Base-by-base conservation (phyloP, 1,284 basidiomycete species). In the Paramarasmius palmivorus region DNA sequence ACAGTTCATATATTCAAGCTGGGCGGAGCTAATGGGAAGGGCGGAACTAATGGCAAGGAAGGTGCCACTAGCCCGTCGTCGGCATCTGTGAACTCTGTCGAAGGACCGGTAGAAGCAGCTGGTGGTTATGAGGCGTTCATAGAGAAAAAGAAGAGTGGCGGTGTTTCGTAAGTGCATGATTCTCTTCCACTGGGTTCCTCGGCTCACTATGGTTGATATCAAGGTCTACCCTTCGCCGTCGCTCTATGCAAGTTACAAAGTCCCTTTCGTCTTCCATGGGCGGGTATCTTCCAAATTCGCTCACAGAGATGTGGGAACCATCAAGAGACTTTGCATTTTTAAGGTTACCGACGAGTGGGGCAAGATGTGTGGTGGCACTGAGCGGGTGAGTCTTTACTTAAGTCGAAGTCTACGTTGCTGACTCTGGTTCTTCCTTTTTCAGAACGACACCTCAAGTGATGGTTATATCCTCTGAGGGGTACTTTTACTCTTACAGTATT, bases 1-100 rank as follows among this genome's bases (percentile, higher is more conserved):
- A 99, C 96, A 7, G 95, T 99, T 34, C 97, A 99, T 71, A 90
- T 99, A 49, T 99, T 98, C 77, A 93, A 93, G 68, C 77, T 99
- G 4, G 81, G 82, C 59, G 56, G 71, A 52, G 60, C 70, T 19
- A 35, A 35, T 3, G 42, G 22, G 2, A 49, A 53, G 26, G 22
- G 32, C 23, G 37, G 29, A 6, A 17, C n/a, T 42, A 42, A 40
- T 19, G 49, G 29, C 10, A 45, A 49, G 19, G 47, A 38, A 14
- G 40, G 41, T 9, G n/a, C 26, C 15, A 38, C 50, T n/a, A 38
- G 26, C 37, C 50, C 56, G 12, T 53, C 63, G 17, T 76, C 81
- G 12, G 84, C 81, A 36, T 85, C 83, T 2, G 72, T 89, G 34
- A 87, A 90, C 57, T 61, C 69, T 78, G 56, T 35, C 5, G 83